A percentile compares a stretch with the other conserved stretches of the same genome.
Evolutionary conservation across 2,329 filamentous ascomycete species (phyloP).

Genomic region (Monosporascus sp.): DNA sequence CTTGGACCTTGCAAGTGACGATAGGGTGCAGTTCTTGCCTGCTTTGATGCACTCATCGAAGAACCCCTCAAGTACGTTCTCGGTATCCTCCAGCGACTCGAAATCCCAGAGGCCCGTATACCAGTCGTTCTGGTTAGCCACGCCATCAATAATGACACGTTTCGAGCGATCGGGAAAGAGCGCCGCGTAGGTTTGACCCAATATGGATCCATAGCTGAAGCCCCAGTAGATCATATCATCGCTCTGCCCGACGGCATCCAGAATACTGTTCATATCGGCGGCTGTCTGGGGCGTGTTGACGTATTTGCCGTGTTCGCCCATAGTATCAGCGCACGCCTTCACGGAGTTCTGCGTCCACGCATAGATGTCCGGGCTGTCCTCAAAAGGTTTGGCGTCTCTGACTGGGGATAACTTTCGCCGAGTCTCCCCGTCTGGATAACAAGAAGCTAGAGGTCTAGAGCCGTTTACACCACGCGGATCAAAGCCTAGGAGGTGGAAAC

Average conservation of each 20-base stretch:
- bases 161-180: conserved; percentile 30
- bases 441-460: conserved; percentile 30
- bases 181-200: conserved; percentile 35
- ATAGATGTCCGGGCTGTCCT: conserved; percentile 34
- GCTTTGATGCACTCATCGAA: conserved; percentile 43
- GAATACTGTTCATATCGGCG: conserved; percentile 46
- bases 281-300: conserved; percentile 46
- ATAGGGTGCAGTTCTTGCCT: conserved; percentile 39
- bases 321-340: conserved; percentile 36
- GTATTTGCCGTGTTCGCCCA: conserved; percentile 39
- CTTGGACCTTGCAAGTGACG: conserved; percentile 29
- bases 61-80: conserved; percentile 36
- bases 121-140: conserved; percentile 32
- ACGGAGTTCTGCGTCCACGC: conserved; percentile 37
- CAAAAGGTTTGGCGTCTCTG: conserved; percentile 18
- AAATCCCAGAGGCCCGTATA: conserved; percentile 34
- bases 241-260: conserved; percentile 36
- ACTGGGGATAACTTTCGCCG: conserved; percentile 22
- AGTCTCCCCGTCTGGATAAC: conserved; percentile 32
- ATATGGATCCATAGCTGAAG: conserved; percentile 34
- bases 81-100: conserved; percentile 37
- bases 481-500: conserved; percentile 41
- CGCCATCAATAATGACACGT: conserved; percentile 32
- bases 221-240: conserved; percentile 35
- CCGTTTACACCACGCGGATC: conserved; percentile 42